Evolutionary conservation across 1,139 yeast species (phyloP).

Genomic region (Diutina rugosa): DNA sequence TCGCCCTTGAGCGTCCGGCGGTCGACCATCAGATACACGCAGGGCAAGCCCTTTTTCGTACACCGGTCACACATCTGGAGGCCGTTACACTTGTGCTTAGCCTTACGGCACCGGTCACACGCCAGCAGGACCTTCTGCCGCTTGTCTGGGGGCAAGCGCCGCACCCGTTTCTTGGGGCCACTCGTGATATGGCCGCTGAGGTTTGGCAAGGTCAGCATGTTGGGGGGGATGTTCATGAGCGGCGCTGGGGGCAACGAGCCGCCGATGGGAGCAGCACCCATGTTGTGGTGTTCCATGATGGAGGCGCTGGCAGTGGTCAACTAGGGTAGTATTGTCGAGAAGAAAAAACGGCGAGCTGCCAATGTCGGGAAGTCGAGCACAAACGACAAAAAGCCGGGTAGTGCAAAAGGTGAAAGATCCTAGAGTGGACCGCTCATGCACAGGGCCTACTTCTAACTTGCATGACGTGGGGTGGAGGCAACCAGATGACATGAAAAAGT

Average conservation of each 20-base stretch:
- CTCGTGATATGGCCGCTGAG: neutral
- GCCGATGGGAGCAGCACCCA: neutral
- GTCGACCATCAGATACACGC: slow-evolving; percentile 1
- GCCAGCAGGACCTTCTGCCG: slow-evolving; percentile 2
- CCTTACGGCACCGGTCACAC: neutral
- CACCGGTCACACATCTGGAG: neutral
- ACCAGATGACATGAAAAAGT: neutral
- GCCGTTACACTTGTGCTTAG: neutral
- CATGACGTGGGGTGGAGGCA: neutral
- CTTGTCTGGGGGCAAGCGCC: neutral
- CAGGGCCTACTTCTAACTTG: neutral
- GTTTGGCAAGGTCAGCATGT: neutral
- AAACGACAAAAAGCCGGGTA: neutral
- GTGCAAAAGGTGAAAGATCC: neutral
- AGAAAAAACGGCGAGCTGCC: neutral
- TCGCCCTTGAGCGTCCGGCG: neutral
- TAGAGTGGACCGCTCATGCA: neutral
- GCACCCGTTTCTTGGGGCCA: neutral
- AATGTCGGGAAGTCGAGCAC: neutral
- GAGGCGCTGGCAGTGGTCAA: neutral
- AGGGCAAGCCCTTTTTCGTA: neutral
- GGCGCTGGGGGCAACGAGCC: neutral
- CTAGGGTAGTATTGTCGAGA: neutral
- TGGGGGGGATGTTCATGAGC: neutral
- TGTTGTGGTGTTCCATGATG: neutral